Base-by-base conservation (phyloP, 331 rosid species). In the Prunus yedoensis region DNA sequence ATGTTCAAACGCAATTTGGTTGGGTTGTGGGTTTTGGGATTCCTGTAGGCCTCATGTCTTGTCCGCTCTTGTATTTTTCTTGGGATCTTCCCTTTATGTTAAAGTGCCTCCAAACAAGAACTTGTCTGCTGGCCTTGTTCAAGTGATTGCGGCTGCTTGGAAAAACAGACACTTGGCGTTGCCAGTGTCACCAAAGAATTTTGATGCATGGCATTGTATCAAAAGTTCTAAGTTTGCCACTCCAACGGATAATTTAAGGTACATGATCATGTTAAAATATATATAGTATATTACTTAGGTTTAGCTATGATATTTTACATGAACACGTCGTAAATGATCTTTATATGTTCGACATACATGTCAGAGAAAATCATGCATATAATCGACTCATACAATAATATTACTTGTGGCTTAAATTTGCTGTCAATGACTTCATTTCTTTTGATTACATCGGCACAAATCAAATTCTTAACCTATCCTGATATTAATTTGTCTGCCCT, bases 21-120 rank as follows among this genome's bases (percentile, higher is more conserved):
- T 91, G 96, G 98, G 20, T 77, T 75, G 78, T 85, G 52, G 97
- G 97, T 27, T 90, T 86, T 74, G 91, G 88, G 25, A 84, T 94
- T 53, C 83, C 93, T 16, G 88, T 86, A 8, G 97, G 87, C 57
- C 83, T 91, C 20, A 88, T 91, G 98, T 78, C 32, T 47, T 91
- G 45, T 86, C 97, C 28, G 49, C 89, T 17, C 7, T 79, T 45
- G 77, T 84, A 80, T 91, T 88, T 70, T 85, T 94, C 57, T 71
- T 86, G 83, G 98, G 97, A 13, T 86, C 94, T 78, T 67, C 70
- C 5, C 38, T 78, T n/a, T 91, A 88, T 66, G 61, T 86, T 57
- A 86, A 79, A 76, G 68, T 59, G 2, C 79, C 82, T 79, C 78
- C 91, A 53, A 78, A 91, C 66, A 90, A 79, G 70, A 87, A 76